These are phyloP conservation scores for Pittosporum tobira DNA, from an alignment of 129 eudicot species.

Conservation along the genomic window DNA sequence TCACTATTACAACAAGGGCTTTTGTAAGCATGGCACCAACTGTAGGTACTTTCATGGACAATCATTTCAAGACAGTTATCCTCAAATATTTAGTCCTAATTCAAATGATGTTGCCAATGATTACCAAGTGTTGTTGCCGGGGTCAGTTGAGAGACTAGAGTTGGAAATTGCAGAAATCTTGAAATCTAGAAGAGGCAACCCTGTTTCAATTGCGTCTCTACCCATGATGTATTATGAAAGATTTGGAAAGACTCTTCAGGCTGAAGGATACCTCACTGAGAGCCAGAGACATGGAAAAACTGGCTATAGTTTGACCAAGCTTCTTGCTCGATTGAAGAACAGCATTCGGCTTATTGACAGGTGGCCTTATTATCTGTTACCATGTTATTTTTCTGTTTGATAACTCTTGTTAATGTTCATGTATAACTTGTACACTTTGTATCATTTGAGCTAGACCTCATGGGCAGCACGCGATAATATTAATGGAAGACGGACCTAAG, in stretches of 20 bases:
- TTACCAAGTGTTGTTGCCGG: slow-evolving; percentile 37
- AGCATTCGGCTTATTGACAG: slow-evolving; percentile 74
- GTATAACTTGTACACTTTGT: slow-evolving; percentile 14
- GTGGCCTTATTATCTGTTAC: slow-evolving; percentile 20
- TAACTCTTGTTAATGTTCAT: too few species aligned
- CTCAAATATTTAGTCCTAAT: slow-evolving; percentile 26
- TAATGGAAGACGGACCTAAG: slow-evolving; percentile 65
- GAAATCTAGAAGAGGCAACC: slow-evolving; percentile 46
- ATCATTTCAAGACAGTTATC: slow-evolving; percentile 36
- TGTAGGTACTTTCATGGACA: slow-evolving; percentile 45
- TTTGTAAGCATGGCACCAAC: slow-evolving; percentile 50
- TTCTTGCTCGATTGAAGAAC: slow-evolving; percentile 69
- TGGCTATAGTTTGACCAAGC: slow-evolving; percentile 85
- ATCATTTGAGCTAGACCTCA: slow-evolving; percentile 58
- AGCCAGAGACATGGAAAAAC: slow-evolving; percentile 95
- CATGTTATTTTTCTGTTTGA: too few species aligned
- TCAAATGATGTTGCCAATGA: slow-evolving; percentile 17
- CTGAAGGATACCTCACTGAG: slow-evolving; percentile 89
- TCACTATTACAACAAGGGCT: slow-evolving; percentile 49
- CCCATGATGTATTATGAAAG: slow-evolving; percentile 57
- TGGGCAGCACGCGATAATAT: slow-evolving; percentile 76
- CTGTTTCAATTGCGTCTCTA: slow-evolving; percentile 54
- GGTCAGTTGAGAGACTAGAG: slow-evolving; percentile 51
- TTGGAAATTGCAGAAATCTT: slow-evolving; percentile 51
- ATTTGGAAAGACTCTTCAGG: slow-evolving; percentile 52